Evolutionary conservation across 306 rosid genomes (phyloP).

Genomic region (Malus asiatica): DNA sequence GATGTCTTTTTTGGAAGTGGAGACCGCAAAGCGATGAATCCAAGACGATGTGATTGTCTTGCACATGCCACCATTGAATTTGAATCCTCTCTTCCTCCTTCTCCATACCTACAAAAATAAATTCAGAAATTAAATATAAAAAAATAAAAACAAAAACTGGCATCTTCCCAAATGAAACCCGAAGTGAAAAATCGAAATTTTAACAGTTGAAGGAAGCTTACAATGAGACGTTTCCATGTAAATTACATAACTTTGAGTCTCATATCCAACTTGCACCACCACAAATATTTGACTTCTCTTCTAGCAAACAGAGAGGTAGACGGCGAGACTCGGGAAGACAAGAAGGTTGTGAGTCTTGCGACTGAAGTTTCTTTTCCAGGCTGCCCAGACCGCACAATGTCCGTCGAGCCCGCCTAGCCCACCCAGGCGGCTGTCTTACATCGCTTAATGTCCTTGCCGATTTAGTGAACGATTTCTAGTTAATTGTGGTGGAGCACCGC

Average conservation of each 20-base stretch:
- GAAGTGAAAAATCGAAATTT: neutral
- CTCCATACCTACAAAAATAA: constrained; percentile 40
- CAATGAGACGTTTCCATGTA: neutral
- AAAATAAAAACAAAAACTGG: neutral
- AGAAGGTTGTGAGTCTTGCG: too few species aligned
- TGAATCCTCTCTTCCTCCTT: constrained; percentile 51
- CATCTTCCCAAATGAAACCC: neutral
- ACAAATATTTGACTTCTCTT: too few species aligned
- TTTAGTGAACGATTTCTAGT: too few species aligned
- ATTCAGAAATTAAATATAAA: neutral
- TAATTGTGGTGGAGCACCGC: too few species aligned
- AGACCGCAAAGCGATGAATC: constrained; percentile 34
- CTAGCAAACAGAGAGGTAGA: too few species aligned
- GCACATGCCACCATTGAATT: constrained; percentile 48
- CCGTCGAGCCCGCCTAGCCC: too few species aligned
- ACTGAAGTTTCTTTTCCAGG: too few species aligned
- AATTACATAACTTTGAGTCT: neutral
- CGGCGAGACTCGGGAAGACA: too few species aligned
- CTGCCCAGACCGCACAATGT: too few species aligned
- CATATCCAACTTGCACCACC: too few species aligned
- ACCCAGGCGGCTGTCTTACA: too few species aligned
- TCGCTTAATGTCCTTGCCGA: too few species aligned
- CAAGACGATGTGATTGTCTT: constrained; percentile 39
- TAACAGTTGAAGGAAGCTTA: neutral
- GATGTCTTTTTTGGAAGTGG: constrained; percentile 38